Evolutionary conservation across 2,329 filamentous ascomycete species (phyloP).

Genomic region (Hymenotorrendiella dingleyae): DNA sequence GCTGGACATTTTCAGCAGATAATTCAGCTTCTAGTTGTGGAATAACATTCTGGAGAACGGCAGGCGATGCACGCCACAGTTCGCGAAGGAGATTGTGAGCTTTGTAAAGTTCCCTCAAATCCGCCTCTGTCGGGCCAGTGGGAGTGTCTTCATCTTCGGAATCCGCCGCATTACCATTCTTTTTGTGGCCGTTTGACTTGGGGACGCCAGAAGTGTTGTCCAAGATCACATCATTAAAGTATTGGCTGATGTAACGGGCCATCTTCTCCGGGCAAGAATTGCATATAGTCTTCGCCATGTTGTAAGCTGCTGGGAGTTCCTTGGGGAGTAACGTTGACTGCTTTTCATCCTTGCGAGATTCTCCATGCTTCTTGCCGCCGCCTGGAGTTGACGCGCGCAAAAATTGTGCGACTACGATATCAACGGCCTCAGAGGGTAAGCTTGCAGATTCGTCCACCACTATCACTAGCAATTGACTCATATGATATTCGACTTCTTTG

Average conservation of each 20-base stretch:
- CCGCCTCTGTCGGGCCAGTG: constrained; percentile 68
- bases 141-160: constrained; percentile 58
- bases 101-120: constrained; percentile 81
- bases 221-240: constrained; percentile 94
- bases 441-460: constrained; percentile 80
- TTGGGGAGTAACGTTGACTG: constrained; percentile 82
- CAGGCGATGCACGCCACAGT: constrained; percentile 85
- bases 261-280: constrained; percentile 87
- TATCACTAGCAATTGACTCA: constrained; percentile 78
- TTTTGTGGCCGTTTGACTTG: constrained; percentile 47
- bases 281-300: constrained; percentile 94
- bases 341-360: constrained; percentile 59
- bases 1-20: constrained; percentile 78
- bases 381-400: constrained; percentile 74
- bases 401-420: constrained; percentile 94
- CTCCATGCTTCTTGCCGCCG: constrained; percentile 40
- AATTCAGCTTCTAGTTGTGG: constrained; percentile 91
- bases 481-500: constrained; percentile 89
- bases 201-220: constrained; percentile 58
- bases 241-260: constrained; percentile 89
- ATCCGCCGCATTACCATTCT: constrained; percentile 46
- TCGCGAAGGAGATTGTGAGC: constrained; percentile 86
- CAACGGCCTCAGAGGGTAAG: constrained; percentile 76
- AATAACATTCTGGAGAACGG: constrained; percentile 86
- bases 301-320: constrained; percentile 85